A percentile compares a stretch with the other conserved stretches of the same genome.
These are phyloP conservation scores for Choanephora cucurbitarum DNA, from an alignment of 371 early-diverging fungal species.

Conservation along the genomic window DNA sequence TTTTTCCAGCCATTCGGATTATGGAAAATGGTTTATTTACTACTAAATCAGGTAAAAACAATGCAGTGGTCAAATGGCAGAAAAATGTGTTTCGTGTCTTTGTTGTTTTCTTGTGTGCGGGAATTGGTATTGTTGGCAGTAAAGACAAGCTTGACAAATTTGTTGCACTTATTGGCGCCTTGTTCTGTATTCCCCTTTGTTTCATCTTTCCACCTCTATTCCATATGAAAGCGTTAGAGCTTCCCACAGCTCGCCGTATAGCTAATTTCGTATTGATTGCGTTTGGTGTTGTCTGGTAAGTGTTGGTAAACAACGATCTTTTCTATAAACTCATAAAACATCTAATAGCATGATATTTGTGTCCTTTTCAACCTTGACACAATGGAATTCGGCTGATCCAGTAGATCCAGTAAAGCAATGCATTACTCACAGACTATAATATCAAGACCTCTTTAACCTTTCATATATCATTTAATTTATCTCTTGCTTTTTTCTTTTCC, in stretches of 20 bases:
- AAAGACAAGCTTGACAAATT: conserved; percentile 79
- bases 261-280: conserved; percentile 60
- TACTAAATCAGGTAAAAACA: conserved; percentile 66
- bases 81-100: conserved; percentile 81
- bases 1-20: conserved; percentile 87
- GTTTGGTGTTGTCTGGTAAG: conserved; percentile 73
- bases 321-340: not conserved
- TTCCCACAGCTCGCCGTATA: conserved; percentile 34
- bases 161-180: conserved; percentile 76
- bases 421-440: conserved; percentile 34
- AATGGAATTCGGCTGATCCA: conserved; percentile 49
- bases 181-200: conserved; percentile 64
- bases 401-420: conserved; percentile 49
- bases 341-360: conserved; percentile 39
- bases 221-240: conserved; percentile 67
- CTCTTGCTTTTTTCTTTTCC: not conserved
- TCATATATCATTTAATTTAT: conserved; percentile 4
- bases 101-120: conserved; percentile 65
- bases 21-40: conserved; percentile 75
- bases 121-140: conserved; percentile 74
- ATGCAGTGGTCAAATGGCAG: conserved; percentile 80
- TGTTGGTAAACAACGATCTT: not conserved
- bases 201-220: conserved; percentile 87
- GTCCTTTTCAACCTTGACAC: conserved; percentile 28
- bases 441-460: conserved; percentile 2